Percentiles rank a stretch among this genome's conserved stretches.
phyloP scores from a whole-genome alignment of 208 protist species.

The Acanthamoeba quina region DNA sequence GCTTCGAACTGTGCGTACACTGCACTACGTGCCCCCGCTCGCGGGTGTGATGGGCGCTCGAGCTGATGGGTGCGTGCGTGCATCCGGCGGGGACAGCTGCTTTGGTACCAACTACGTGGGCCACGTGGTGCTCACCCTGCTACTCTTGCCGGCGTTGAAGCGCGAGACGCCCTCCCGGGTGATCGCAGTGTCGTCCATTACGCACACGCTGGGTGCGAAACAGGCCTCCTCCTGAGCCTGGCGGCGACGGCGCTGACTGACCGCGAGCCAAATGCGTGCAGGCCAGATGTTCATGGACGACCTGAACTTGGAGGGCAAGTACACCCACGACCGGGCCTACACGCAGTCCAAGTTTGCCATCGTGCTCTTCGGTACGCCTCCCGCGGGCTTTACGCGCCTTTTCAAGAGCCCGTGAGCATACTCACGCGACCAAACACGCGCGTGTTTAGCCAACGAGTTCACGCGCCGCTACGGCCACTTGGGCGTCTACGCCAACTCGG shows the following conservation, averaged over 20 bases:
- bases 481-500: conserved; percentile 14
- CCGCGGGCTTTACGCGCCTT: neutral
- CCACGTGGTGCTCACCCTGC: neutral
- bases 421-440: neutral
- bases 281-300: conserved; percentile 57
- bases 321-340: conserved; percentile 33
- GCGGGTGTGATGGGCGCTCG: too few relatives aligned
- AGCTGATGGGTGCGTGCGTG: neutral
- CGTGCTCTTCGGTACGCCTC: conserved; percentile 7
- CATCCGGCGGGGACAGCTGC: neutral
- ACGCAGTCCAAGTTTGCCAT: conserved; percentile 55
- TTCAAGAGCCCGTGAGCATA: neutral
- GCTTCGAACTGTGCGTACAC: conserved; percentile 18
- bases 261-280: neutral
- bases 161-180: conserved; percentile 7
- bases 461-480: conserved; percentile 13
- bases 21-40: neutral
- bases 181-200: conserved; percentile 2
- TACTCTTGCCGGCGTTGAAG: conserved; percentile 15
- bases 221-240: neutral
- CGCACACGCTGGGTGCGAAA: neutral
- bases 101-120: conserved; percentile 42
- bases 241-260: too few relatives aligned
- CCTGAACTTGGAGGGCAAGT: conserved; percentile 5
- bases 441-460: conserved; percentile 28